These are phyloP conservation scores for Stagonosporopsis vannaccii DNA, from an alignment of 2,329 filamentous ascomycete species.

Conservation along the genomic window DNA sequence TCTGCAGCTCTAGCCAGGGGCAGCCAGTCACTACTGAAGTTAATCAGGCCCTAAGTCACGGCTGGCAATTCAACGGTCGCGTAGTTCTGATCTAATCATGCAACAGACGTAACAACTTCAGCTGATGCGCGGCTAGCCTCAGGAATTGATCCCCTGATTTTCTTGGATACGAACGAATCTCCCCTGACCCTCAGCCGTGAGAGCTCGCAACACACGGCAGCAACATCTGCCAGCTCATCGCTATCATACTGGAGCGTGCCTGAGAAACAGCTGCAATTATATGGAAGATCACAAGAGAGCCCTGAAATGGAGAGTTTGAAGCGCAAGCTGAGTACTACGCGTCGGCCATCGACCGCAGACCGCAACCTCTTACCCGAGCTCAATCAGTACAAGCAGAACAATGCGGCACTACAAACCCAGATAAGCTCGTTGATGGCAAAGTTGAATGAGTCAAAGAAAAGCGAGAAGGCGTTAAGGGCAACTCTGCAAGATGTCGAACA, in stretches of 20 bases:
- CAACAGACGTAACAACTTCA: constrained; percentile 18
- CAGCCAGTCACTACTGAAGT: constrained; percentile 11
- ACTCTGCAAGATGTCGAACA: constrained; percentile 44
- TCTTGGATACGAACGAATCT: constrained; percentile 33
- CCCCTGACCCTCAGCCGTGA: constrained; percentile 34
- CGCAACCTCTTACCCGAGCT: constrained; percentile 49
- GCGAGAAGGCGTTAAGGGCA: constrained; percentile 38
- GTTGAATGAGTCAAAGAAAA: constrained; percentile 49
- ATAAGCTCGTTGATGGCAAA: constrained; percentile 51
- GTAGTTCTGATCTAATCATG: constrained; percentile 17
- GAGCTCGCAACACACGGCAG: constrained; percentile 24
- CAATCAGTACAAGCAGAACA: constrained; percentile 48
- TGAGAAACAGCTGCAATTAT: constrained; percentile 39
- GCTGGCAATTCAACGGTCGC: constrained; percentile 15
- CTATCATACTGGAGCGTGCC: constrained; percentile 30
- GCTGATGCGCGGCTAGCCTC: constrained; percentile 34
- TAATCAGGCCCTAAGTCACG: constrained; percentile 12
- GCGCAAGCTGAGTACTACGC: constrained; percentile 46
- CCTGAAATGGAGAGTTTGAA: constrained; percentile 50
- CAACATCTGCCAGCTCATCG: constrained; percentile 32
- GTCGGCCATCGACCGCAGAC: constrained; percentile 43
- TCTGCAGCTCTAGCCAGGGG: constrained; percentile 13
- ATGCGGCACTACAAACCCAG: constrained; percentile 44
- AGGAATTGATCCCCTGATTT: constrained; percentile 37
- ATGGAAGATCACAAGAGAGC: constrained; percentile 26